These are phyloP conservation scores for Teratosphaeria destructans DNA, from an alignment of 2,329 filamentous ascomycete species.

Conservation along the genomic window DNA sequence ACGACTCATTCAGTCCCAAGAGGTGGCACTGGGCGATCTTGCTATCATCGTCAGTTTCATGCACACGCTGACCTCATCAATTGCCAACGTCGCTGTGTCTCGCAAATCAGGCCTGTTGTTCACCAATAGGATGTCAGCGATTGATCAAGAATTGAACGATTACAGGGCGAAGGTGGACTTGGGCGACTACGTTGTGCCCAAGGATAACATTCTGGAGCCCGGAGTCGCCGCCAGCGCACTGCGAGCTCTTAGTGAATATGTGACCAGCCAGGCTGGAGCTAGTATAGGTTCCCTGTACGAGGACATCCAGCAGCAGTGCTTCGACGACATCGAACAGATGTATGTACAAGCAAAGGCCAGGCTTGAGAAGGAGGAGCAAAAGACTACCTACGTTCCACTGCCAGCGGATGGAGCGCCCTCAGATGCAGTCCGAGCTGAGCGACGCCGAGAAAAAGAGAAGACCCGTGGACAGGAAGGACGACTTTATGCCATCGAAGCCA, in stretches of 20 bases:
- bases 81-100: background rate
- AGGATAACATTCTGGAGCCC: background rate
- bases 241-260: background rate
- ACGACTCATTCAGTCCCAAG: background rate
- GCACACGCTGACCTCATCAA: background rate
- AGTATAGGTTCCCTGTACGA: background rate
- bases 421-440: slow-evolving; percentile 3
- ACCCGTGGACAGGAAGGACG: slow-evolving; percentile 4
- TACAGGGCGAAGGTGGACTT: background rate
- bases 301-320: background rate
- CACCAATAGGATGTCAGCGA: background rate
- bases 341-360: slow-evolving; percentile 5
- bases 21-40: background rate
- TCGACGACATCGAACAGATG: slow-evolving; percentile 6
- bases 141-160: background rate
- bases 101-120: background rate
- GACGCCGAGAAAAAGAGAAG: slow-evolving; percentile 8
- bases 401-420: slow-evolving; percentile 2
- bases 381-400: slow-evolving; percentile 4
- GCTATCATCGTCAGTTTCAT: background rate
- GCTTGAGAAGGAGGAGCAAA: slow-evolving; percentile 2
- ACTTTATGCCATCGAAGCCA: slow-evolving; percentile 6
- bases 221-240: background rate
- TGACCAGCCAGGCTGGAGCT: background rate
- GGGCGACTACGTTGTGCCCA: background rate